Evolutionary conservation across 2,329 filamentous ascomycete species (phyloP).

Genomic region (Xylariaceae sp.): DNA sequence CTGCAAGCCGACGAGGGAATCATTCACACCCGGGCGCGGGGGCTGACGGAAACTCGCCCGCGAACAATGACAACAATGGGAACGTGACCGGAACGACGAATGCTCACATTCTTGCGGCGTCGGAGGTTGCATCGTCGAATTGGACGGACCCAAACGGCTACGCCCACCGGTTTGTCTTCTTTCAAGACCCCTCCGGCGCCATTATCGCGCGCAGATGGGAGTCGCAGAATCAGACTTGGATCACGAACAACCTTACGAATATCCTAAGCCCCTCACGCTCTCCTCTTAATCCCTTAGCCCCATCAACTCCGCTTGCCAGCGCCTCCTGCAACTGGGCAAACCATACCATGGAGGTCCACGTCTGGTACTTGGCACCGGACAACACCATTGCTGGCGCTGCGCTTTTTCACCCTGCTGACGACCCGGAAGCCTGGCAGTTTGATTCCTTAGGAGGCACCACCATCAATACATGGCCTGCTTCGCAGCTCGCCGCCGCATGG

Average conservation of each 20-base stretch:
- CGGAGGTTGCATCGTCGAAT: conserved; percentile 35
- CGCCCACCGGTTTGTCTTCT: conserved; percentile 34
- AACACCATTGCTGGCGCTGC: conserved; percentile 31
- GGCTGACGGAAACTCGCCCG: background rate
- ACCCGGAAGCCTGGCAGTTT: conserved; percentile 31
- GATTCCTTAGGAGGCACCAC: conserved; percentile 26
- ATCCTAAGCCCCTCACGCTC: conserved; percentile 29
- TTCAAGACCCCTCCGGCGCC: conserved; percentile 33
- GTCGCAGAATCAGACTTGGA: conserved; percentile 34
- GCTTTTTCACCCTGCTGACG: conserved; percentile 23
- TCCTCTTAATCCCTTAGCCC: conserved; percentile 25
- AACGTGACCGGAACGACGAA: background rate
- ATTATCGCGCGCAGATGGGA: conserved; percentile 38
- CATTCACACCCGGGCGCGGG: too few species aligned
- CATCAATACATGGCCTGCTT: conserved; percentile 30
- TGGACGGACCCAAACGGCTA: conserved; percentile 34
- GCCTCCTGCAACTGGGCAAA: conserved; percentile 28
- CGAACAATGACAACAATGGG: background rate
- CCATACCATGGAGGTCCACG: conserved; percentile 24
- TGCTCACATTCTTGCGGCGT: conserved; percentile 19
- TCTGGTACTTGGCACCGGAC: conserved; percentile 31
- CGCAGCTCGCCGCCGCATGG: conserved; percentile 35
- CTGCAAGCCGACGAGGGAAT: too few species aligned
- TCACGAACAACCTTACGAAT: conserved; percentile 35
- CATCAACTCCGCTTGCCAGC: conserved; percentile 34